Conservation (phyloP, 441 rosid species). For the Aquilaria agallochum region DNA sequence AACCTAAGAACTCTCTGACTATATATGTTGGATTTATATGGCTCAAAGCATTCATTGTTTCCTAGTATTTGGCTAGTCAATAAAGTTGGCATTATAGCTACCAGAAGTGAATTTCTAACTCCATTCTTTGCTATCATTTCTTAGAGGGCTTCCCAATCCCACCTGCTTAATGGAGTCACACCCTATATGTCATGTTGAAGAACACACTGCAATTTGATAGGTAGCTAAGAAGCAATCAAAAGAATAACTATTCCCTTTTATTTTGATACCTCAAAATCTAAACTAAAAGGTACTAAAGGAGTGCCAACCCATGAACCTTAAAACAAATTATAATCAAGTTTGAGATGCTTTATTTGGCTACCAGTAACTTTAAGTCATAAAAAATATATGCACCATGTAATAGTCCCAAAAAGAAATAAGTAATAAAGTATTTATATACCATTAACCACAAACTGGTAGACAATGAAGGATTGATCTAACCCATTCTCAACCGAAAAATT, state of each 20-base stretch:
- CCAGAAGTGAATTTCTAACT: slow-evolving; percentile 78
- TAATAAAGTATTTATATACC: not conserved
- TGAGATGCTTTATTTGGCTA: not conserved
- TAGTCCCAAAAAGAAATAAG: not conserved
- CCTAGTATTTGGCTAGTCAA: slow-evolving; percentile 97
- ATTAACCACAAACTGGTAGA: too few species aligned
- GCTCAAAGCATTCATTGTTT: slow-evolving; percentile 92
- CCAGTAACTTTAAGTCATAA: too few species aligned
- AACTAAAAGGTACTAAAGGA: too few species aligned
- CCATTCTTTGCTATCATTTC: slow-evolving; percentile 61
- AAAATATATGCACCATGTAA: too few species aligned
- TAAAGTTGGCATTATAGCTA: slow-evolving; percentile 96
- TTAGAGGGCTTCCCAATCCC: slow-evolving; percentile 73
- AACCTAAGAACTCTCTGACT: slow-evolving; percentile 92
- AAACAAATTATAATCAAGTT: too few species aligned
- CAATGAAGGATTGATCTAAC: not conserved
- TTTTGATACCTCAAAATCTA: too few species aligned
- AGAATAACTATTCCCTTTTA: not conserved
- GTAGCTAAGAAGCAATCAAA: slow-evolving; percentile 1
- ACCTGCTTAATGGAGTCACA: slow-evolving; percentile 57
- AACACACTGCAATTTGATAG: slow-evolving; percentile 45
- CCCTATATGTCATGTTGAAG: slow-evolving; percentile 97
- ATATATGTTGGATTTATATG: slow-evolving; percentile 86
- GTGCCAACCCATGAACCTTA: too few species aligned
- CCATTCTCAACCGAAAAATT: not conserved